Conservation (phyloP, 2,329 filamentous ascomycete genomes). For the Aspergillus caelatus region DNA sequence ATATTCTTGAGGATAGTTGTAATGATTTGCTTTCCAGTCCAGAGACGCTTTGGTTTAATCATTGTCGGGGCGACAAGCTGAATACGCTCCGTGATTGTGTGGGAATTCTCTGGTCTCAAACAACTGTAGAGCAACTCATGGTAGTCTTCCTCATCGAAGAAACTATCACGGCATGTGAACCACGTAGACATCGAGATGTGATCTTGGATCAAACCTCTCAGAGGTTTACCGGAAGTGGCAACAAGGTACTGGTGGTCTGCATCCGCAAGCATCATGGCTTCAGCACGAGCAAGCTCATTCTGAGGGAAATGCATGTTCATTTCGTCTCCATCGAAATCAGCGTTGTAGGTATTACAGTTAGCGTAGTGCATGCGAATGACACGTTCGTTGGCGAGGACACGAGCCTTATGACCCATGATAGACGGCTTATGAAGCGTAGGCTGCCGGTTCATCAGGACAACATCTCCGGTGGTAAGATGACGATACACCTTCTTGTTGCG, state of each 20-base stretch:
- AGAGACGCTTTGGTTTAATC: constrained; percentile 76
- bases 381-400: constrained; percentile 90
- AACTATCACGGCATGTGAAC: constrained; percentile 87
- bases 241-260: constrained; percentile 98
- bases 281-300: constrained; percentile 89
- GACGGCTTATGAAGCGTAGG: constrained; percentile 97
- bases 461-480: constrained; percentile 93
- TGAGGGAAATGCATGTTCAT: constrained; percentile 99
- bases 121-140: constrained; percentile 92
- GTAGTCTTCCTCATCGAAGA: constrained; percentile 86
- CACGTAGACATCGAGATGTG: constrained; percentile 93
- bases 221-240: constrained; percentile 86
- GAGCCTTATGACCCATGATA: constrained; percentile 96
- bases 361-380: constrained; percentile 99
- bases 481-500: constrained; percentile 96
- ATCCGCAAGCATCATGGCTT: constrained; percentile 90
- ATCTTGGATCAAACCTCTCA: constrained; percentile 96
- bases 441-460: constrained; percentile 98
- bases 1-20: constrained; percentile 93
- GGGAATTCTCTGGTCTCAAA: constrained; percentile 84
- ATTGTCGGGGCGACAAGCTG: constrained; percentile 79
- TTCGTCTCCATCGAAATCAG: constrained; percentile 98
- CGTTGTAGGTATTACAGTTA: constrained; percentile 99
- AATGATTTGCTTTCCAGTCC: constrained; percentile 97
- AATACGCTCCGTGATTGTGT: constrained; percentile 81